Evolutionary conservation across 768 basidiomycete species (phyloP).

Genomic region (Trichaptum fuscoviolaceum): DNA sequence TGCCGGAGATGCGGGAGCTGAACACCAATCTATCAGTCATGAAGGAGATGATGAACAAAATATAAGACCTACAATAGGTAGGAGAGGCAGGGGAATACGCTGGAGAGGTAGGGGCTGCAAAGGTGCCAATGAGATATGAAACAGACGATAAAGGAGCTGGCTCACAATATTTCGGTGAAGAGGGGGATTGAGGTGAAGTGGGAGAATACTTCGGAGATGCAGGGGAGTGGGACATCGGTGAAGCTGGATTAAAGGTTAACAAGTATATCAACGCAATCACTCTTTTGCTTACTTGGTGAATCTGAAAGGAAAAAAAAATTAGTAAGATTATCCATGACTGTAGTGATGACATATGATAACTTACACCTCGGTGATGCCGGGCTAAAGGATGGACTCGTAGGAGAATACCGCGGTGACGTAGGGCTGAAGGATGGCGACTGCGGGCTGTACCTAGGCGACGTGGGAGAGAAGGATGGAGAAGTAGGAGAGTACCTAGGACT

Average conservation of each 20-base stretch:
- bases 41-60: not conserved
- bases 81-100: conserved; percentile 69
- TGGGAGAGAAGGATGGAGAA: conserved; percentile 80
- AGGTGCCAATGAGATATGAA: conserved; percentile 12
- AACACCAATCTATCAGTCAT: conserved; percentile 13
- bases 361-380: conserved; percentile 89
- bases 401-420: conserved; percentile 85
- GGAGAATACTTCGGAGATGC: conserved; percentile 92
- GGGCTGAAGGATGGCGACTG: conserved; percentile 89
- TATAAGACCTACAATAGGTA: conserved; percentile 6
- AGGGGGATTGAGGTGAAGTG: conserved; percentile 88
- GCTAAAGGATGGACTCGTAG: conserved; percentile 87
- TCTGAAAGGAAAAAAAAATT: conserved; percentile 35
- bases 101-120: conserved; percentile 76
- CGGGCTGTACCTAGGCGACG: conserved; percentile 80
- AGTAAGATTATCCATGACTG: conserved; percentile 15
- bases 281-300: conserved; percentile 65
- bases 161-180: conserved; percentile 91
- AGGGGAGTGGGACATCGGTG: conserved; percentile 79
- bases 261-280: not conserved
- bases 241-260: conserved; percentile 28
- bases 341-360: conserved; percentile 25
- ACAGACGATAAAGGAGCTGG: conserved; percentile 8
- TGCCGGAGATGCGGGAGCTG: conserved; percentile 80
- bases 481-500: conserved; percentile 85